These are phyloP conservation scores for Acanthamoeba culbertsoni DNA, from an alignment of 208 protist species.

Conservation along the genomic window DNA sequence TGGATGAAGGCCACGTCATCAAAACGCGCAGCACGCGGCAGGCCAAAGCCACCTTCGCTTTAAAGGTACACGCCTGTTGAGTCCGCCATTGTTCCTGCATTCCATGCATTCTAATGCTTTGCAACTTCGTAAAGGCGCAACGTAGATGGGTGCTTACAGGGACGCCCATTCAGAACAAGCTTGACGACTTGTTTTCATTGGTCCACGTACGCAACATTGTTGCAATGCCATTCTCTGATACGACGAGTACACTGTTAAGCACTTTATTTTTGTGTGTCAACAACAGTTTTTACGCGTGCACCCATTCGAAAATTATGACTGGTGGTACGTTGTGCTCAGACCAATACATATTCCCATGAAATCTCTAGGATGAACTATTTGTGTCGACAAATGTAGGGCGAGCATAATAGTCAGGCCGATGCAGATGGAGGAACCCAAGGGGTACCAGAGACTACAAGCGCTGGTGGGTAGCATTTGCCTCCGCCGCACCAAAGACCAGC, in stretches of 20 bases:
- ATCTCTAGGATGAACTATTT: too few species aligned
- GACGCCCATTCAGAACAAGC: conserved; percentile 84
- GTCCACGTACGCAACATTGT: conserved; percentile 55
- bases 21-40: conserved; percentile 74
- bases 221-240: too few species aligned
- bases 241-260: too few species aligned
- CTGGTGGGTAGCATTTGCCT: conserved; percentile 20
- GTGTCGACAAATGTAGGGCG: background rate
- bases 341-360: background rate
- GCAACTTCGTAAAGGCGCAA: conserved; percentile 70
- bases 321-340: background rate
- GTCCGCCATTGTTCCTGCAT: background rate
- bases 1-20: conserved; percentile 86
- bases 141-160: conserved; percentile 82
- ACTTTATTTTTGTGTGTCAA: too few species aligned
- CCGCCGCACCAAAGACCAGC: conserved; percentile 30
- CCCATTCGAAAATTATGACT: conserved; percentile 17
- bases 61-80: background rate
- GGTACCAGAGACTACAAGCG: conserved; percentile 16
- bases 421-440: background rate
- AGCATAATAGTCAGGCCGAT: conserved; percentile 20
- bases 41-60: conserved; percentile 68
- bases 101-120: background rate
- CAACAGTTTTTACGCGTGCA: background rate
- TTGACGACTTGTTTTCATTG: conserved; percentile 83